Base-by-base conservation (phyloP, 768 basidiomycete genomes). In the Fibroporia radiculosa region DNA sequence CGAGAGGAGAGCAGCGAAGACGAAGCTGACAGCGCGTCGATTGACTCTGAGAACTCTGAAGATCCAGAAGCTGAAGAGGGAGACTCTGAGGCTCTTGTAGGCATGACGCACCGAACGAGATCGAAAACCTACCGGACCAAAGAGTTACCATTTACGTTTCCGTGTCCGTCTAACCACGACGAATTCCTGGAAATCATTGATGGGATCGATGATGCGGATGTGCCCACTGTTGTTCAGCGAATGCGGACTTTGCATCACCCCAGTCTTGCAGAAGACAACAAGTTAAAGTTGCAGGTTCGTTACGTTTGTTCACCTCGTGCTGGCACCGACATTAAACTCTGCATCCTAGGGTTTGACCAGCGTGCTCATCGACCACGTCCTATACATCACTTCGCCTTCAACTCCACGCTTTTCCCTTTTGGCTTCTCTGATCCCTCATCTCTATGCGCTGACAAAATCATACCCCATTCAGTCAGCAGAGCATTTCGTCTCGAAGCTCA, bases 211-310 rank as follows among this genome's bases (percentile, higher is more conserved):
- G 73, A 71, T 31, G 61, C 93, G 22, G 84, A 95, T 48, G 61
- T 95, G 1, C 77, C 82, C 3, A 80, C 71, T 0, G 90, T 97
- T 1, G 71, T 97, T 27, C 84, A 97, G 57, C 84, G 96, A 34
- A 93, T 98, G 36, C 78, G 93, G 10, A 75, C 89, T 1, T 66
- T 98, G 6, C 82, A 96, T 58, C 96, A 99, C 58, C 87, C 93
- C 1, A 95, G 90, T 57, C 69, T 98, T n/a, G 82, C 78, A 1
- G 78, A 83, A 16, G 92, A 88, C 16, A 98, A 99, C 69, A 96
- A 93, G 58, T 73, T 77, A 60, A 96, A 88, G 65, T 69, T 98
- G 18, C 90, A 95, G 78, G 93, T 90, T 50, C 40, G 72, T 60
- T 45, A 14, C n/a, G 12, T 35, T 19, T 31, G 46, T 20, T 26